Percentiles rank a stretch among this genome's conserved stretches.
These are phyloP conservation scores for Cicer pinnatifidum DNA, from an alignment of 306 rosid species.

Conservation along the genomic window DNA sequence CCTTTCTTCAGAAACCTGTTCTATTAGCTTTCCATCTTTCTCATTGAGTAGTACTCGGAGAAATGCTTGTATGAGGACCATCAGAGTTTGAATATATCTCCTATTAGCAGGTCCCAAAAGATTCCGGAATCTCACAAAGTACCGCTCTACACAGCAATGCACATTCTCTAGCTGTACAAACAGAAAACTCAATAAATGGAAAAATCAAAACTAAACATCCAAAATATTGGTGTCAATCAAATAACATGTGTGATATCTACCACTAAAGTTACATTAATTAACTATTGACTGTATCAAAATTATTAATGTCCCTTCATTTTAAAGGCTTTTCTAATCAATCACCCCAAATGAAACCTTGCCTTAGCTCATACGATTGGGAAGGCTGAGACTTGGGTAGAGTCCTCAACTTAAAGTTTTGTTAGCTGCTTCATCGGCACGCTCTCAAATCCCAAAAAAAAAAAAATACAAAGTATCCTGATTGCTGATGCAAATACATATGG, in stretches of 20 bases:
- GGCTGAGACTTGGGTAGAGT: neutral
- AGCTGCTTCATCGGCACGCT: neutral
- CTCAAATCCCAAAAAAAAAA: neutral
- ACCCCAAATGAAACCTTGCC: conserved; percentile 21
- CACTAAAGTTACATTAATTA: conserved; percentile 22
- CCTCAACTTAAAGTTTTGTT: neutral
- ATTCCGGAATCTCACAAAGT: conserved; percentile 73
- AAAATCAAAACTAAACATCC: conserved; percentile 18
- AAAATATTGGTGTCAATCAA: conserved; percentile 30
- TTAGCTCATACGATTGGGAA: conserved; percentile 5
- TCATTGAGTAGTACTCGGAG: conserved; percentile 58
- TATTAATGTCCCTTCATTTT: conserved; percentile 6
- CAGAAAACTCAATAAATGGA: conserved; percentile 36
- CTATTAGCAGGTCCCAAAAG: conserved; percentile 90
- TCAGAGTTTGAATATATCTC: conserved; percentile 89
- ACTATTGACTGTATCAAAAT: conserved; percentile 18
- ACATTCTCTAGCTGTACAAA: conserved; percentile 79
- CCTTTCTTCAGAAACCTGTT: conserved; percentile 55
- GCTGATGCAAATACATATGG: conserved; percentile 33
- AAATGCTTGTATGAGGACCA: conserved; percentile 74
- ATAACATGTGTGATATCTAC: conserved; percentile 16
- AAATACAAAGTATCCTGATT: neutral
- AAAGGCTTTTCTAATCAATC: conserved; percentile 23
- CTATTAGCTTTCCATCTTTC: conserved; percentile 49
- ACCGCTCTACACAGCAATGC: conserved; percentile 68